phyloP scores from a whole-genome alignment of 2,329 filamentous ascomycete genomes.

The Dactylellina sp. region DNA sequence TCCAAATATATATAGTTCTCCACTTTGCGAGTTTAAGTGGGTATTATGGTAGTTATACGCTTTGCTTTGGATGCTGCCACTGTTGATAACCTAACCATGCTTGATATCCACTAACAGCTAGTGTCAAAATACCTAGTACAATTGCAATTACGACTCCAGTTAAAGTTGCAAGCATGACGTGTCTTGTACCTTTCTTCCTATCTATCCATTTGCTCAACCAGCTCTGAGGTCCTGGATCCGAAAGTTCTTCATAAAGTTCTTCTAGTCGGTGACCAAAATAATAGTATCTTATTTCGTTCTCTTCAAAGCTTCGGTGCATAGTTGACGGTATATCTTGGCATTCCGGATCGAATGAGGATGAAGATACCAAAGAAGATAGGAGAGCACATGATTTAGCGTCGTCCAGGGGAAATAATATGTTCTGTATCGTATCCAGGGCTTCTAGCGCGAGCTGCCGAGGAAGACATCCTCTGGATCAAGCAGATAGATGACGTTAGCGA shows the following conservation, averaged over 20 bases:
- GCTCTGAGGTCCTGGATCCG: slow-evolving; percentile 54
- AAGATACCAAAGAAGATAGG: slow-evolving; percentile 45
- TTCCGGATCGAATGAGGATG: slow-evolving; percentile 54
- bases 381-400: slow-evolving; percentile 45
- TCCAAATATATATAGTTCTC: too few species aligned
- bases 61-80: slow-evolving; percentile 57
- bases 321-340: slow-evolving; percentile 55
- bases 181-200: slow-evolving; percentile 57
- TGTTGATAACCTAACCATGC: slow-evolving; percentile 58
- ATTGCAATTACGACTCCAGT: slow-evolving; percentile 58
- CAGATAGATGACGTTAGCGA: slow-evolving; percentile 19
- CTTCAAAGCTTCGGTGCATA: slow-evolving; percentile 44
- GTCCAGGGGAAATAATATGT: slow-evolving; percentile 58
- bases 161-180: slow-evolving; percentile 58
- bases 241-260: slow-evolving; percentile 58
- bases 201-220: slow-evolving; percentile 57
- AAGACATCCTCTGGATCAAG: slow-evolving; percentile 56
- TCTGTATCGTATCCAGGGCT: slow-evolving; percentile 58
- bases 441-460: slow-evolving; percentile 60
- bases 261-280: slow-evolving; percentile 56
- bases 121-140: slow-evolving; percentile 49
- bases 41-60: not conserved
- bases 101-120: slow-evolving; percentile 57
- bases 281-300: slow-evolving; percentile 55
- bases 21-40: too few species aligned